phyloP scores from a whole-genome alignment of 805 yeast species.

The Candida sphagnicola region DNA sequence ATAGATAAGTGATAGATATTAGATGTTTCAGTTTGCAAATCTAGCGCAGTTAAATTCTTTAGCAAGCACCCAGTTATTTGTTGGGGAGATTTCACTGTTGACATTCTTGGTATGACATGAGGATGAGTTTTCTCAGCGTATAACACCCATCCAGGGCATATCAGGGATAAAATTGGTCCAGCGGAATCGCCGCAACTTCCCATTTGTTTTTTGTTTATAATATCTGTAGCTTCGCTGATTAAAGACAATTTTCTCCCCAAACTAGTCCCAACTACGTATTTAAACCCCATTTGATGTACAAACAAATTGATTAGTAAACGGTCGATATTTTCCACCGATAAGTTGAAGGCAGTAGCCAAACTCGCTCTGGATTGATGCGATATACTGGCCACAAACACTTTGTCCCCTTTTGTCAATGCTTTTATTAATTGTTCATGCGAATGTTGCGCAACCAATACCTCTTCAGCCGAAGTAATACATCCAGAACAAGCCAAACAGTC shows the following conservation, averaged over 20 bases:
- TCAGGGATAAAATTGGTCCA: constrained; percentile 61
- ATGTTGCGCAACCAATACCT: constrained; percentile 85
- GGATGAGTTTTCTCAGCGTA: constrained; percentile 97
- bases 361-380: constrained; percentile 87
- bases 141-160: constrained; percentile 95
- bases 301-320: constrained; percentile 56
- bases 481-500: constrained; percentile 98
- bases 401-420: constrained; percentile 40
- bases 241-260: constrained; percentile 71
- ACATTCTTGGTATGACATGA: constrained; percentile 63
- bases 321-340: constrained; percentile 58
- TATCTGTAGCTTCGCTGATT: constrained; percentile 34
- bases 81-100: constrained; percentile 84
- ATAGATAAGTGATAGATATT: constrained; percentile 75
- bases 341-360: constrained; percentile 60
- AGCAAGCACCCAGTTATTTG: constrained; percentile 83
- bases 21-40: constrained; percentile 23
- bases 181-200: constrained; percentile 6
- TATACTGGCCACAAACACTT: constrained; percentile 66
- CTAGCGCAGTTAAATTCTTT: constrained; percentile 46
- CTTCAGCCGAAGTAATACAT: constrained; percentile 97
- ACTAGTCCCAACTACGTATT: constrained; percentile 78
- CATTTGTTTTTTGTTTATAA: constrained; percentile 40
- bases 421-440: constrained; percentile 75
- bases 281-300: constrained; percentile 58